Conservation (phyloP, 2,329 filamentous ascomycete species). For the Stenocarpella maydis region DNA sequence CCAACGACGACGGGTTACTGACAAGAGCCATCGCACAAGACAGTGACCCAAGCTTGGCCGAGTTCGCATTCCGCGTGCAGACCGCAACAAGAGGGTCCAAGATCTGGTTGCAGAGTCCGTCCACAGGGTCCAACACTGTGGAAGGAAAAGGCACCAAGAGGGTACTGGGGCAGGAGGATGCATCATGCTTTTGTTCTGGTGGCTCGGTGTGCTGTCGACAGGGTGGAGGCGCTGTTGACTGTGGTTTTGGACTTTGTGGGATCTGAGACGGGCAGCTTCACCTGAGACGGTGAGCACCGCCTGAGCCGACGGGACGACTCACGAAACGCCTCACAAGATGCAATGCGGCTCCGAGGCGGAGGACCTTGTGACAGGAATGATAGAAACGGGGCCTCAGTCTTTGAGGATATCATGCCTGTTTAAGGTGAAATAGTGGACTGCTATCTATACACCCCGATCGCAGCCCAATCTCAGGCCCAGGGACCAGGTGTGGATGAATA, state of each 20-base stretch:
- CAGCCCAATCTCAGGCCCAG: neutral
- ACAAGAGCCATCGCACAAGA: neutral
- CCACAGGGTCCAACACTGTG: neutral
- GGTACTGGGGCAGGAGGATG: neutral
- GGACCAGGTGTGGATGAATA: neutral
- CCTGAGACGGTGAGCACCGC: neutral
- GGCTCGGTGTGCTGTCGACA: conserved; percentile 35
- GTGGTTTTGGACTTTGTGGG: conserved; percentile 38
- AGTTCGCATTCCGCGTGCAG: conserved; percentile 1
- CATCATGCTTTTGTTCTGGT: conserved; percentile 36
- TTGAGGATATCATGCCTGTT: neutral
- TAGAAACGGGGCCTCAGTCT: neutral
- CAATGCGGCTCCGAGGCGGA: neutral
- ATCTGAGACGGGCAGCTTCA: conserved; percentile 34
- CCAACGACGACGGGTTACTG: neutral
- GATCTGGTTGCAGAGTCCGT: too few relatives aligned
- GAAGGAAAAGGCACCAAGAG: neutral
- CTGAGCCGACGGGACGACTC: neutral
- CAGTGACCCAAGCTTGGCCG: neutral
- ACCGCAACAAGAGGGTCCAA: neutral
- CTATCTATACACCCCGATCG: neutral
- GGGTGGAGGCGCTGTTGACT: conserved; percentile 11
- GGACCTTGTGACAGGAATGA: neutral
- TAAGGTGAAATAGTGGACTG: neutral
- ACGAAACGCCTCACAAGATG: neutral